phyloP scores from a whole-genome alignment of 2,329 filamentous ascomycete species.

The Ophiocordyceps sinensis region DNA sequence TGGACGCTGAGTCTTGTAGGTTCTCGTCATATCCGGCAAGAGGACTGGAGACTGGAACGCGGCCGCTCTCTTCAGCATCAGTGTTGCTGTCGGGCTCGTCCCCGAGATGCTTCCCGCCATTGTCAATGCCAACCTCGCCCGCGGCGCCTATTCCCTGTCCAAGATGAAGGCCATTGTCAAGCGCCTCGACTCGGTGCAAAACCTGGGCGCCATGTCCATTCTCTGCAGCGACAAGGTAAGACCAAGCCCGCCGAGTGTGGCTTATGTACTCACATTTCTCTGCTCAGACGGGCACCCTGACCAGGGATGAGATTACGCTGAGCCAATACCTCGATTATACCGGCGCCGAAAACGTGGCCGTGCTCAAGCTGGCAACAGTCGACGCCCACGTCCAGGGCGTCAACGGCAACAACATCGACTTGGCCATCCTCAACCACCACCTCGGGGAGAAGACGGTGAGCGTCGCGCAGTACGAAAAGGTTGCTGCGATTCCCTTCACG shows the following conservation, averaged over 20 bases:
- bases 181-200: slow-evolving; percentile 17
- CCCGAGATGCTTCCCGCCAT: slow-evolving; percentile 17
- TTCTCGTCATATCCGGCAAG: slow-evolving; percentile 10
- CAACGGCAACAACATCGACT: slow-evolving; percentile 15
- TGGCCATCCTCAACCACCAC: slow-evolving; percentile 9
- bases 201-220: slow-evolving; percentile 14
- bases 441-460: slow-evolving; percentile 5
- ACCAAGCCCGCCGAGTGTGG: not conserved
- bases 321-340: slow-evolving; percentile 8
- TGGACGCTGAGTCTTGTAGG: slow-evolving; percentile 2
- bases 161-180: slow-evolving; percentile 21
- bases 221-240: slow-evolving; percentile 15
- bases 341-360: slow-evolving; percentile 6
- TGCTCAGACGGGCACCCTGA: slow-evolving; percentile 12
- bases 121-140: slow-evolving; percentile 14
- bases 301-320: slow-evolving; percentile 14
- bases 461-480: slow-evolving; percentile 9
- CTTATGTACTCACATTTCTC: not conserved
- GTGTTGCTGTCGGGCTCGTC: slow-evolving; percentile 14
- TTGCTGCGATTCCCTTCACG: slow-evolving; percentile 11
- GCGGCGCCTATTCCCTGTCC: slow-evolving; percentile 11
- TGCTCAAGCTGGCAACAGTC: slow-evolving; percentile 12
- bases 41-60: slow-evolving; percentile 12
- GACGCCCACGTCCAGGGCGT: slow-evolving; percentile 11
- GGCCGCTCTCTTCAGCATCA: slow-evolving; percentile 14